phyloP scores from a whole-genome alignment of 306 rosid species.

The Trifolium pratense region DNA sequence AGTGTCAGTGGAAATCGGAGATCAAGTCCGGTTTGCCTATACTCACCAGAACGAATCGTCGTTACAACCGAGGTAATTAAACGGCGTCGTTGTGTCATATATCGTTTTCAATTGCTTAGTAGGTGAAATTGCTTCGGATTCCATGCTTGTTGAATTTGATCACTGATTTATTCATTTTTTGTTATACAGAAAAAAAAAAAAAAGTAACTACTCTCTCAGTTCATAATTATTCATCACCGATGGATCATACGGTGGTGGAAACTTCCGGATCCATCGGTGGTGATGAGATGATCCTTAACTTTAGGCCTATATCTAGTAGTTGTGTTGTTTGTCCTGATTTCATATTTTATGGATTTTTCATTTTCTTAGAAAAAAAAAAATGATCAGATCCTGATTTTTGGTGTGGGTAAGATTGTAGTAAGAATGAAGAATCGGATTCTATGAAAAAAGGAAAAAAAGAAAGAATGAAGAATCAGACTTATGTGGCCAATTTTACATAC shows the following conservation, averaged over 20 bases:
- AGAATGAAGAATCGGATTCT: no score
- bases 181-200: neutral
- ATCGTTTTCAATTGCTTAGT: neutral
- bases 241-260: neutral
- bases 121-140: neutral
- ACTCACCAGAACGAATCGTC: conserved; percentile 76
- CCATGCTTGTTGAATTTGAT: neutral
- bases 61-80: conserved; percentile 75
- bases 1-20: conserved; percentile 75
- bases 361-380: neutral
- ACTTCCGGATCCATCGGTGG: neutral
- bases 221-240: neutral
- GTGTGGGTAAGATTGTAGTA: no score
- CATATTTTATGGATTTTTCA: neutral
- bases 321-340: neutral
- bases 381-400: neutral
- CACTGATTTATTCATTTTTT: neutral
- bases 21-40: conserved; percentile 70
- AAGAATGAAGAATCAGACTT: neutral
- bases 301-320: neutral
- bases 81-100: conserved; percentile 4
- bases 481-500: neutral
- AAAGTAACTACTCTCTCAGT: neutral
- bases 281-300: neutral
- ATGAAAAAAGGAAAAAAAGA: no score